Evolutionary conservation across 2,329 filamentous ascomycete species (phyloP).

Genomic region (Ophiostoma sp.): DNA sequence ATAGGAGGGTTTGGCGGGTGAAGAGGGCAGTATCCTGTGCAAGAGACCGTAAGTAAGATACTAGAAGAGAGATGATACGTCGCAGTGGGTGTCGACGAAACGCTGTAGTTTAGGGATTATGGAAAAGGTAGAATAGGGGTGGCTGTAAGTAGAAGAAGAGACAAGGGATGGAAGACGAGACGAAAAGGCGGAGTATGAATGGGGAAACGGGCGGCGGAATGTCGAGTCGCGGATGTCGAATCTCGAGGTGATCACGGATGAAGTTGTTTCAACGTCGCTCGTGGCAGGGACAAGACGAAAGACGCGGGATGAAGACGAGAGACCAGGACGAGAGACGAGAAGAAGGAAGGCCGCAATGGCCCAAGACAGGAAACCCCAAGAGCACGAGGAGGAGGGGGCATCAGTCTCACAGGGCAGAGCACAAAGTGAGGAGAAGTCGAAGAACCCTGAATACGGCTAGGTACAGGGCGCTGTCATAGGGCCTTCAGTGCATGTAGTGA

Average conservation of each 20-base stretch:
- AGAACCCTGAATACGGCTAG: not conserved
- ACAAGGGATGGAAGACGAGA: not conserved
- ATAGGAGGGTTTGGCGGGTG: not conserved
- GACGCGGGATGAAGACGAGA: not conserved
- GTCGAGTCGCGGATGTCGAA: too few species aligned
- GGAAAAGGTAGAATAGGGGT: constrained; percentile 10
- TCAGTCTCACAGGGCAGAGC: not conserved
- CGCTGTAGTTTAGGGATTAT: constrained; percentile 12
- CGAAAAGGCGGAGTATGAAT: not conserved
- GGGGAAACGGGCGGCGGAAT: not conserved
- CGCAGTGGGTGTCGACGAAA: constrained; percentile 1
- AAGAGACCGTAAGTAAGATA: not conserved
- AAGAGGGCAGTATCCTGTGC: not conserved
- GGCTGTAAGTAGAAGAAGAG: constrained; percentile 10
- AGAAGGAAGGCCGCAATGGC: not conserved
- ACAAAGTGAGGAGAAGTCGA: constrained; percentile 8
- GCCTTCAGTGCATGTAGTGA: too few species aligned
- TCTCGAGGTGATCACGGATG: not conserved
- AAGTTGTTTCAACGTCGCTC: not conserved
- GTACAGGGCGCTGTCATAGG: too few species aligned
- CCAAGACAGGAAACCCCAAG: not conserved
- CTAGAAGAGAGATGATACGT: not conserved
- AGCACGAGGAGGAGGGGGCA: not conserved
- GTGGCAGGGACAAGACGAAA: not conserved
- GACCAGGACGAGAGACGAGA: not conserved